A percentile compares a stretch with the other conserved stretches of the same genome.
phyloP scores from a whole-genome alignment of 306 rosid genomes.

The Rosa chinensis region DNA sequence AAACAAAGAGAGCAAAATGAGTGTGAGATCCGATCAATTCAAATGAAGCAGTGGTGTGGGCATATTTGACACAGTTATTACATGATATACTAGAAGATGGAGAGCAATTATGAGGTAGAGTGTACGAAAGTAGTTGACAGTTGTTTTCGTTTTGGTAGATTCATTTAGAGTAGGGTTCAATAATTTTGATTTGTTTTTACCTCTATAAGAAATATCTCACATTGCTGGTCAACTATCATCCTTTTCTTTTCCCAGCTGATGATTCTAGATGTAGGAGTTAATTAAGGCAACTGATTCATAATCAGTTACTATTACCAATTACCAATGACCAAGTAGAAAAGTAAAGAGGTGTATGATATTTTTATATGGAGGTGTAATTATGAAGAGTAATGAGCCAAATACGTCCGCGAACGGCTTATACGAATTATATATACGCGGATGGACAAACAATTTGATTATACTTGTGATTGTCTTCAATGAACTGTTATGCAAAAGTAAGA shows the following conservation, averaged over 20 bases:
- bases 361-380: no score
- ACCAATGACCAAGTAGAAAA: no score
- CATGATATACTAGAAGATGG: background rate
- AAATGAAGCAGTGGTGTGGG: background rate
- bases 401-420: no score
- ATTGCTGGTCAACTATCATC: background rate
- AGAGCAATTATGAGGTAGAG: conserved; percentile 6
- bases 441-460: no score
- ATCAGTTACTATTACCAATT: no score
- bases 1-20: background rate
- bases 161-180: background rate
- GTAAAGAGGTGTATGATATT: no score
- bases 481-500: no score
- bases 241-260: background rate
- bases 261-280: background rate
- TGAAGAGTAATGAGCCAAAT: no score
- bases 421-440: no score
- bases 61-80: background rate
- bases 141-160: background rate
- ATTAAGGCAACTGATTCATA: no score
- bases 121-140: conserved; percentile 11
- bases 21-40: background rate
- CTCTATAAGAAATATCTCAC: background rate
- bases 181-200: background rate
- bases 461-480: no score